These are phyloP conservation scores for Fomes fomentarius DNA, from an alignment of 1,284 basidiomycete genomes.

Conservation along the genomic window DNA sequence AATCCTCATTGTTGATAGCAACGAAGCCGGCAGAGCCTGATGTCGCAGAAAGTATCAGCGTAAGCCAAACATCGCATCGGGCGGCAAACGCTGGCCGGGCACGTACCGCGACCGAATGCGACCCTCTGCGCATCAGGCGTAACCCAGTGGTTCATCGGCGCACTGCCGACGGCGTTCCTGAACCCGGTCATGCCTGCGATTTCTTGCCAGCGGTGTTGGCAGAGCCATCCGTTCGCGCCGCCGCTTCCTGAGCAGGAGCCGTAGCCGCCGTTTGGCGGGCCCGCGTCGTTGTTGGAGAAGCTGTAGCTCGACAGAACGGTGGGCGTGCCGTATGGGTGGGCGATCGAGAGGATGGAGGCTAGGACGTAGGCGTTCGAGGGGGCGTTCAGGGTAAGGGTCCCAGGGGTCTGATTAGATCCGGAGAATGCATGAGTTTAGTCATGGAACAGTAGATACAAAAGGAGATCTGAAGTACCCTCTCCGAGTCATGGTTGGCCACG, in stretches of 20 bases:
- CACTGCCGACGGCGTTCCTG: slow-evolving; percentile 58
- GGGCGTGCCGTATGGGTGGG: slow-evolving; percentile 68
- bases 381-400: slow-evolving; percentile 59
- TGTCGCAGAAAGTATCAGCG: too few relatives aligned
- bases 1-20: slow-evolving; percentile 66
- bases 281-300: slow-evolving; percentile 54
- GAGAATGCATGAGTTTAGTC: too few relatives aligned
- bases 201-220: slow-evolving; percentile 65
- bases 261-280: slow-evolving; percentile 48
- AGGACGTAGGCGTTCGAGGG: slow-evolving; percentile 65
- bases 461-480: slow-evolving; percentile 47
- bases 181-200: slow-evolving; percentile 67
- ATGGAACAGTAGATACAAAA: not conserved
- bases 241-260: slow-evolving; percentile 56
- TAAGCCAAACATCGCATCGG: too few relatives aligned
- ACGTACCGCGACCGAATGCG: slow-evolving; percentile 62
- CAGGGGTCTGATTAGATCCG: slow-evolving; percentile 47
- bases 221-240: slow-evolving; percentile 58
- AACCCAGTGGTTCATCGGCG: slow-evolving; percentile 56
- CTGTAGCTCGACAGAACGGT: slow-evolving; percentile 64
- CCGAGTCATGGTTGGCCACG: slow-evolving; percentile 72
- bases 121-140: slow-evolving; percentile 57
- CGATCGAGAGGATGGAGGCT: slow-evolving; percentile 66
- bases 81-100: not conserved
- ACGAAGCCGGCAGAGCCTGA: slow-evolving; percentile 60